Evolutionary conservation across 768 basidiomycete species (phyloP), one percentile per base, ranked within the genome.

Genomic region (Termitomyces sp.): DNA sequence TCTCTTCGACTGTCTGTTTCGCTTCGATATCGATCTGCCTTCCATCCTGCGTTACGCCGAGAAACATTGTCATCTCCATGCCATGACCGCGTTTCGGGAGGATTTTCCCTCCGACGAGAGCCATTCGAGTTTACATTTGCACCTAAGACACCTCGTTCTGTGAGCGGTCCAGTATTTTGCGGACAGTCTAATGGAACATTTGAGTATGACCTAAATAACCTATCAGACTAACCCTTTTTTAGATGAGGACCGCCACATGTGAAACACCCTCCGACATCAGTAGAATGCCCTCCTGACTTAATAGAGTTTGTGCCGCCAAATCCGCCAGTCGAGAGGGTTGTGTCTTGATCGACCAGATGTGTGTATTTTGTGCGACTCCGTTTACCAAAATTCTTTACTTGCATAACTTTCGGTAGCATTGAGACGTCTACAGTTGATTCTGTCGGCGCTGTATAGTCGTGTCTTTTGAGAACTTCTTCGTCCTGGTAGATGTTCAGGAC

Each of bases 281-380:
- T 74, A 24, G 78, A 75, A 52, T 73, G 80, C 6, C 86, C 86
- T 34, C 85, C 86, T 42, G 77, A 68, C 67, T 82, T 84, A 51
- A 81, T 75, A 27, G 82, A 69, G 1, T 75, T 82, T 5, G 67
- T 66, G 7, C 85, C 88, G 31, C 88, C 88, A 72, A 89, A 88
- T 0, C 89, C 88, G 33, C 85, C 88, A 50, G 68, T 75, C 13
- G 70, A 60, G 24, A 63, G 75, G 6, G 91, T 93, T 0, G 96
- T 98, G 70, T 98, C 96, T 78, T 98, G 92, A 67, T 95, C 95
- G 39, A 93, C 74, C 62, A 99, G 73, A 74, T 99, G 96, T 16
- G 97, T 98, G 67, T 98, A 98, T 76, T 99, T 95, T 33, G 93
- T 94, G 48, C 90, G 86, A 69, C 91, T 86, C 60, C 92, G 87